A percentile compares a stretch with the other conserved stretches of the same genome.
Evolutionary conservation across 2,329 filamentous ascomycete species (phyloP).

Genomic region (Penicillium sp.): DNA sequence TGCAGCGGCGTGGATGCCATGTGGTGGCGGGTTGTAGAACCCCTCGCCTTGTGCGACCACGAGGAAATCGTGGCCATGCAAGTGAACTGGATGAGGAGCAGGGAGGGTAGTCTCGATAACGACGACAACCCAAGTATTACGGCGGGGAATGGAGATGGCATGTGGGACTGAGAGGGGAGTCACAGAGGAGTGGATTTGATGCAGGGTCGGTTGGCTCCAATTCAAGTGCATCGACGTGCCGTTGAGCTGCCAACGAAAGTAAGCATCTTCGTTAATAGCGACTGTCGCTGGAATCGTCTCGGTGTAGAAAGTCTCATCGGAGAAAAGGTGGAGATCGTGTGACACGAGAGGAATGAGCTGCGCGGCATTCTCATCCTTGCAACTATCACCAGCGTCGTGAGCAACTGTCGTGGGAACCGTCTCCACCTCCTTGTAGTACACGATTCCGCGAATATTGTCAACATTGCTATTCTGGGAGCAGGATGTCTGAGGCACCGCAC

Average conservation of each 20-base stretch:
- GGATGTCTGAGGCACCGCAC: conserved; percentile 39
- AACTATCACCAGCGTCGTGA: conserved; percentile 17
- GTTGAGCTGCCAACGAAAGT: conserved; percentile 41
- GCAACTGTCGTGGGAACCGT: conserved; percentile 10
- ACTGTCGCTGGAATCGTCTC: conserved; percentile 5
- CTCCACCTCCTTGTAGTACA: conserved; percentile 33
- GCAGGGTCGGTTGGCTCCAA: conserved; percentile 10
- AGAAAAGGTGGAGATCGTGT: conserved; percentile 1
- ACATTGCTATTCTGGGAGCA: conserved; percentile 40
- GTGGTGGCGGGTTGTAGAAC: neutral
- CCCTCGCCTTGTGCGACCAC: neutral
- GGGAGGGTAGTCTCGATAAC: conserved; percentile 1
- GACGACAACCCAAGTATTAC: conserved; percentile 1
- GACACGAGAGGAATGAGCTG: conserved; percentile 23
- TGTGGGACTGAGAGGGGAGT: neutral
- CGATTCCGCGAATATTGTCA: conserved; percentile 47
- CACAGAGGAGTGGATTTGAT: conserved; percentile 15
- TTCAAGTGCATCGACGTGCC: conserved; percentile 39
- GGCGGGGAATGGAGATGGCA: neutral
- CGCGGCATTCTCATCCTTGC: conserved; percentile 25
- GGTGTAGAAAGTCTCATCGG: conserved; percentile 7
- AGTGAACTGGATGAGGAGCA: conserved; percentile 2
- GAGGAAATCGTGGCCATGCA: conserved; percentile 2
- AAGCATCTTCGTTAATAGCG: neutral
- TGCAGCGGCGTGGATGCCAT: neutral